phyloP scores from a whole-genome alignment of 345 rosid genomes.

The Acer negundo region DNA sequence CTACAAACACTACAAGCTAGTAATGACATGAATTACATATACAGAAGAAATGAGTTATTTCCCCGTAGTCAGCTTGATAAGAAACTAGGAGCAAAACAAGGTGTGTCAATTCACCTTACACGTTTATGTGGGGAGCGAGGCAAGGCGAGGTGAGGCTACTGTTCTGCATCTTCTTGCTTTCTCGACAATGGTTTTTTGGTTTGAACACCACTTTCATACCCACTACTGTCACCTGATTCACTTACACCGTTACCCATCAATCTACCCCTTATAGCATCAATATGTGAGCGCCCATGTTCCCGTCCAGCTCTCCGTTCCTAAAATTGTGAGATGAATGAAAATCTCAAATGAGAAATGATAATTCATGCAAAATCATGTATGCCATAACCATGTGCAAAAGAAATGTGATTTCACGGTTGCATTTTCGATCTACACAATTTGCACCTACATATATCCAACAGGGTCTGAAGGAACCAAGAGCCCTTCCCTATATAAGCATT shows the following conservation, averaged over 20 bases:
- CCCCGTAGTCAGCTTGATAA: background rate
- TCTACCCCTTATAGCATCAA: constrained; percentile 37
- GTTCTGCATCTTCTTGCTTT: constrained; percentile 47
- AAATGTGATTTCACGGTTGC: background rate
- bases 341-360: background rate
- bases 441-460: background rate
- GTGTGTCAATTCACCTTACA: constrained; percentile 16
- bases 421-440: background rate
- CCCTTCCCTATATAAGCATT: background rate
- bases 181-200: constrained; percentile 42
- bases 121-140: constrained; percentile 1
- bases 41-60: constrained; percentile 3
- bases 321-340: constrained; percentile 16
- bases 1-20: constrained; percentile 8
- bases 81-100: constrained; percentile 9
- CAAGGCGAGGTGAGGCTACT: constrained; percentile 23
- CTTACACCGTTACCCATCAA: constrained; percentile 45
- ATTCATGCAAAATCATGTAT: background rate
- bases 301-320: constrained; percentile 63
- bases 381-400: background rate
- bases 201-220: constrained; percentile 61
- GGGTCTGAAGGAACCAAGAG: background rate
- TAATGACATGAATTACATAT: constrained; percentile 10
- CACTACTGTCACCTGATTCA: constrained; percentile 82
- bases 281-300: constrained; percentile 43